Evolutionary conservation across 345 rosid genomes (phyloP), one percentile per base, ranked within the genome.

Genomic region (Pistacia integerrima): DNA sequence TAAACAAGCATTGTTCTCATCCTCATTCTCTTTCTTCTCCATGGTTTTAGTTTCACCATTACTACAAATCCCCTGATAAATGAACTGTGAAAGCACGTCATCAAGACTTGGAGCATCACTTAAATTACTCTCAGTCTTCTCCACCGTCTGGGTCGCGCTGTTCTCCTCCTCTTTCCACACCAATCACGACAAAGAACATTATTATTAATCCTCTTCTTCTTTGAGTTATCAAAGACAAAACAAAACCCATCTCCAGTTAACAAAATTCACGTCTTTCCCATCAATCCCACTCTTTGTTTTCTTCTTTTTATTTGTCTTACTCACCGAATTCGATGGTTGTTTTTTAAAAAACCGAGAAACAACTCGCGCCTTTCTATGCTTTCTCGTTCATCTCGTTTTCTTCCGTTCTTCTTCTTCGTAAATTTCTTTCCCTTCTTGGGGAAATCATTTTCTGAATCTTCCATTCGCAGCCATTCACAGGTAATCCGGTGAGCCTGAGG

Each of bases 11-110:
- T 36, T 9, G 2, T 14, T 60, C 22, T 20, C 16, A 28, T 20
- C 46, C 58, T 17, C 35, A 25, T 25, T 25, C 25, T 25, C 25
- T 25, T 38, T 38, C 41, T 38, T 38, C 41, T 71, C 72, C 9
- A 8, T 16, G 12, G 22, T 66, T 35, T 59, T 64, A 52, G 13
- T 65, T 25, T 33, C 10, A 36, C 64, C 9, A 41, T 46, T 38
- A 14, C 70, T 16, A 51, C 33, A 30, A 30, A 22, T 28, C 7
- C 73, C n/a, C 72, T 65, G 28, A 36, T 73, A 82, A 3, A 38
- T 54, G 11, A 48, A 74, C 28, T 74, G 77, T 38, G 82, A 58
- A 59, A 73, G 67, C 74, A 76, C 71, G 2, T 63, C 67, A 3
- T 76, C 85, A 38, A 79, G 52, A 51, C 56, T 68, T 35, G 7